Evolutionary conservation across 1,284 basidiomycete genomes (phyloP).

Genomic region (Leccinum subspadiceum): DNA sequence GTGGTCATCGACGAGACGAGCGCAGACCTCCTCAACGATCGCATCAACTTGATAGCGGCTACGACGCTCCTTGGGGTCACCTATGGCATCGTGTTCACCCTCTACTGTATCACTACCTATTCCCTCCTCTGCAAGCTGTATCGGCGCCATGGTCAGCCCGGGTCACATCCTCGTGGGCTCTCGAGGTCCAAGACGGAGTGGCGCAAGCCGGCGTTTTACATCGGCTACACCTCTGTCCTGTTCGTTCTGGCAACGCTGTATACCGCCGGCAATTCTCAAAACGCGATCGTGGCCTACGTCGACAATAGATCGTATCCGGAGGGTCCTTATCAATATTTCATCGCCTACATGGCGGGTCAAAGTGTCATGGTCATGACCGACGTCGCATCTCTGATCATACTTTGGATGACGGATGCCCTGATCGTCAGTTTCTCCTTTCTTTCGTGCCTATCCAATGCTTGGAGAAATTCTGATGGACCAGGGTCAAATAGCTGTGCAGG

Average conservation of each 20-base stretch:
- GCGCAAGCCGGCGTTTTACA: slow-evolving; percentile 26
- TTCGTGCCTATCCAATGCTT: neutral
- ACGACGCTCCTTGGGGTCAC: slow-evolving; percentile 24
- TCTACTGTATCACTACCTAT: slow-evolving; percentile 24
- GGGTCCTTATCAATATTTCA: slow-evolving; percentile 30
- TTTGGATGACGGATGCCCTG: slow-evolving; percentile 34
- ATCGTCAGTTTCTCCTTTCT: slow-evolving; percentile 21
- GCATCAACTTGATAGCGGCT: slow-evolving; percentile 25
- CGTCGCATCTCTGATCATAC: slow-evolving; percentile 22
- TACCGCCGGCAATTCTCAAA: slow-evolving; percentile 27
- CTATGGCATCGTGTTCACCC: slow-evolving; percentile 22
- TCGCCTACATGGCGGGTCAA: slow-evolving; percentile 23
- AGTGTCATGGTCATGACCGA: slow-evolving; percentile 28
- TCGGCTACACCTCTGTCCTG: slow-evolving; percentile 29
- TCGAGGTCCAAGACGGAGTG: slow-evolving; percentile 1
- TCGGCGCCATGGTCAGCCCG: slow-evolving; percentile 4
- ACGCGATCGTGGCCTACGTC: slow-evolving; percentile 31
- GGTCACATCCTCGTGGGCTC: slow-evolving; percentile 10
- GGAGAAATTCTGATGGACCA: slow-evolving; percentile 3
- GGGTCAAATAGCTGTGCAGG: slow-evolving; percentile 22
- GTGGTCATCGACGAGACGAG: slow-evolving; percentile 6
- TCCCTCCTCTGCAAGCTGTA: slow-evolving; percentile 23
- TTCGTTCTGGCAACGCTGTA: slow-evolving; percentile 34
- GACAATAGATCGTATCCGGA: slow-evolving; percentile 35
- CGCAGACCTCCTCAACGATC: slow-evolving; percentile 18